A percentile compares a stretch with the other conserved stretches of the same genome.
Evolutionary conservation across 2,329 filamentous ascomycete genomes (phyloP).

Genomic region (Cephalotrichum gorgonifer): DNA sequence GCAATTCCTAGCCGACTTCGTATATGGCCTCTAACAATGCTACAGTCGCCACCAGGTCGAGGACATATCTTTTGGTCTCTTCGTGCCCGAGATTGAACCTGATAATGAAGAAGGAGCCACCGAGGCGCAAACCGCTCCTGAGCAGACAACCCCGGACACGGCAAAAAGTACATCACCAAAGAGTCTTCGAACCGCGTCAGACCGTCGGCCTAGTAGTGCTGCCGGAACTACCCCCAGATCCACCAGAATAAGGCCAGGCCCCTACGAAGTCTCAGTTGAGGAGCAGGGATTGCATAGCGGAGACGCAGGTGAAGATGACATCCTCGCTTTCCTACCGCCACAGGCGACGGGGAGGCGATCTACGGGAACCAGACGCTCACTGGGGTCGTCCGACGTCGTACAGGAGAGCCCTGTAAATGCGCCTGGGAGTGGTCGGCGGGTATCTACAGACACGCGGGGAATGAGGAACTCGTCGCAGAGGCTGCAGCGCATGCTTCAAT

Average conservation of each 20-base stretch:
- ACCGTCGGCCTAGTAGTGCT: neutral
- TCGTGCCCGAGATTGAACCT: slow-evolving; percentile 3
- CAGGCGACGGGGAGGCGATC: slow-evolving; percentile 6
- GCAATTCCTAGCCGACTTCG: neutral
- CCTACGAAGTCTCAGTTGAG: neutral
- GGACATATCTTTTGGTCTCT: slow-evolving; percentile 42
- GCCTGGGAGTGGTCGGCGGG: slow-evolving; percentile 43
- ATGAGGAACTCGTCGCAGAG: neutral
- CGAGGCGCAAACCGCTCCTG: neutral
- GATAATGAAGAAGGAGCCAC: neutral
- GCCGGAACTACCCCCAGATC: neutral
- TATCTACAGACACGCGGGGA: slow-evolving; percentile 10
- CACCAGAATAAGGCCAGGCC: slow-evolving; percentile 4
- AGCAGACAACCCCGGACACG: neutral
- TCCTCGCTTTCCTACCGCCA: slow-evolving; percentile 6
- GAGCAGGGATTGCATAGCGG: neutral
- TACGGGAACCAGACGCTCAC: slow-evolving; percentile 2
- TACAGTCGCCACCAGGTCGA: slow-evolving; percentile 44
- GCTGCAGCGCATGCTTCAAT: neutral
- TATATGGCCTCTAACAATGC: slow-evolving; percentile 2
- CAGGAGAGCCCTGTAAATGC: slow-evolving; percentile 43
- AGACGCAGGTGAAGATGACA: neutral
- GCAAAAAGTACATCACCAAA: neutral
- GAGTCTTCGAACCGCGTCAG: neutral
- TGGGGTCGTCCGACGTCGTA: slow-evolving; percentile 6